Base-by-base conservation (phyloP, 805 yeast genomes). In the Citeromyces nyonsensis region DNA sequence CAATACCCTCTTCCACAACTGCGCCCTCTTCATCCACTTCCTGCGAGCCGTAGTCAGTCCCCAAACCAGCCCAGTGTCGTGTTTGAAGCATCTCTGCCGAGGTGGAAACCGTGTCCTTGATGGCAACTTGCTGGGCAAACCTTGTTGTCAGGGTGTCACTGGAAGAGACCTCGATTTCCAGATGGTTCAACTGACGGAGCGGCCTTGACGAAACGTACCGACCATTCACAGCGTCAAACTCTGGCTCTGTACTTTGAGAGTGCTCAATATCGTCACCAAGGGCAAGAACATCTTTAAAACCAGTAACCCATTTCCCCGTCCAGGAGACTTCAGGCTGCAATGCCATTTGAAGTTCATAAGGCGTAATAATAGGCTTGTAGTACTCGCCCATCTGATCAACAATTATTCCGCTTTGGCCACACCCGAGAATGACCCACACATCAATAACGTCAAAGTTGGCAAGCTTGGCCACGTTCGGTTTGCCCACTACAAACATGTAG, bases 401-500 rank as follows among this genome's bases (percentile, higher is more conserved):
- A 25, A 88, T 73, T 15, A 88, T 77, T 4, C 98, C 98, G 33
- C 93, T 86, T 43, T 85, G 84, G 8, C 93, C 85, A 51, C 98
- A 91, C 0, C 98, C 98, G 10, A 91, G 54, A 9, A 91, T 69
- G 46, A 94, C 86, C 97, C 98, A 91, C 14, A 82, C 66, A 43
- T 91, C 97, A 10, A 91, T 69, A n/a, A 73, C 75, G 39, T 88
- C 98, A 49, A 91, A 91, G 51, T 91, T 91, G 7, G 97, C 98
- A 33, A 91, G 60, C 47, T 91, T 91, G 15, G 98, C 95, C 12
- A 91, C 96, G 47, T 91, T 91, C 7, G 97, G 97, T 51, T 91
- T 91, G 8, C 98, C 98, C 4, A 91, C 97, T 3, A 86, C 97
- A 57, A 91, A 85, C 48, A 84, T 68, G 48, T 91, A 91, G 41